Conservation (phyloP, 805 yeast genomes). For the Yarrowia sp. region DNA sequence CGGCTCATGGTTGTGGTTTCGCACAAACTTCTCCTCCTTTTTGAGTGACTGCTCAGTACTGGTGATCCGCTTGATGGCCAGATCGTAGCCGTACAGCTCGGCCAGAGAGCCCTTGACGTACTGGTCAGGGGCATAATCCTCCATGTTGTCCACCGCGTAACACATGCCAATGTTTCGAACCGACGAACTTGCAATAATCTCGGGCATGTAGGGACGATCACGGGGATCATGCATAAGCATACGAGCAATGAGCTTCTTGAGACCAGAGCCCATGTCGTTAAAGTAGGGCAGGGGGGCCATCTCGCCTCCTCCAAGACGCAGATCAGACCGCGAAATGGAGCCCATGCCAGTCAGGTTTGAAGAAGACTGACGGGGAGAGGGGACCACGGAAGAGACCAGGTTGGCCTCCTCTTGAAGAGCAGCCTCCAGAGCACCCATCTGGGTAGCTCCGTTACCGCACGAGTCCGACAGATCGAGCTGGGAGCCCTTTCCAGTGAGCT, state of each 20-base stretch:
- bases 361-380: conserved; percentile 19
- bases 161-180: conserved; percentile 32
- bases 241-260: conserved; percentile 30
- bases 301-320: conserved; percentile 19
- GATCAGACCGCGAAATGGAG: conserved; percentile 21
- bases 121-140: conserved; percentile 25
- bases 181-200: conserved; percentile 28
- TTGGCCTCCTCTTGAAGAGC: conserved; percentile 26
- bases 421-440: conserved; percentile 21
- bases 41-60: conserved; percentile 1
- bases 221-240: conserved; percentile 32
- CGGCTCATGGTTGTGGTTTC: conserved; percentile 23
- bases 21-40: conserved; percentile 21
- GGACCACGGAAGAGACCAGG: conserved; percentile 6
- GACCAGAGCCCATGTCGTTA: conserved; percentile 32
- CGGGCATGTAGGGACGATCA: conserved; percentile 29
- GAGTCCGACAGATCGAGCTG: conserved; percentile 1
- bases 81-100: conserved; percentile 18
- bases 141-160: conserved; percentile 29
- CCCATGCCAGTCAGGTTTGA: conserved; percentile 11
- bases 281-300: conserved; percentile 30
- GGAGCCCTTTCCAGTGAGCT: conserved; percentile 15
- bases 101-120: conserved; percentile 23
- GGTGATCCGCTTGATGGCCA: conserved; percentile 11
- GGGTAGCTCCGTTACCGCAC: conserved; percentile 18